Conservation (phyloP, 1,284 basidiomycete species). For the Ganoderma lucidum region DNA sequence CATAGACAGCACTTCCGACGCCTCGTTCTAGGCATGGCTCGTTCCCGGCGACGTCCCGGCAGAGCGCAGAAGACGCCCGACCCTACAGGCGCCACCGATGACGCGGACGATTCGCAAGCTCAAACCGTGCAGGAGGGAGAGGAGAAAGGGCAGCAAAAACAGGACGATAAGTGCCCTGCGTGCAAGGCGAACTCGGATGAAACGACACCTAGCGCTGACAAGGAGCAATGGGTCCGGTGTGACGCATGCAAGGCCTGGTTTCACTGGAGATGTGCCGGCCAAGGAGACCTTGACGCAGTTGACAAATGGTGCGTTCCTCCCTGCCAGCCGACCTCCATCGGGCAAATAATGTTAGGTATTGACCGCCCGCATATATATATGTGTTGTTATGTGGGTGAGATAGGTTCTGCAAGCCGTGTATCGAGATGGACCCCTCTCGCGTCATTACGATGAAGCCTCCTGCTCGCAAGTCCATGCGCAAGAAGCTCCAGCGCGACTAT, state of each 20-base stretch:
- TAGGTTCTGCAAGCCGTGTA: constrained; percentile 79
- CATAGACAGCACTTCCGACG: background rate
- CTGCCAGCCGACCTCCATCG: background rate
- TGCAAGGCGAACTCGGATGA: constrained; percentile 28
- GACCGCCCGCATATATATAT: background rate
- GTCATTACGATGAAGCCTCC: constrained; percentile 78
- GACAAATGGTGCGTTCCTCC: constrained; percentile 60
- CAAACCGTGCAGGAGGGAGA: constrained; percentile 18
- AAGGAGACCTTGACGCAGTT: constrained; percentile 66
- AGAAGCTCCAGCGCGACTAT: constrained; percentile 77
- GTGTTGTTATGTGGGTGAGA: background rate
- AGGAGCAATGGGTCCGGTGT: constrained; percentile 79
- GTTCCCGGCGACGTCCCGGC: constrained; percentile 36
- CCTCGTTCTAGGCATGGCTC: constrained; percentile 32
- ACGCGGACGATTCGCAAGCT: constrained; percentile 20
- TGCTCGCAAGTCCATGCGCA: constrained; percentile 79
- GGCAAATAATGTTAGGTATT: background rate
- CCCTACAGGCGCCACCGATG: constrained; percentile 31
- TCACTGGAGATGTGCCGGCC: constrained; percentile 83
- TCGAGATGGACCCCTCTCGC: constrained; percentile 63
- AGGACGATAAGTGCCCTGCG: constrained; percentile 38
- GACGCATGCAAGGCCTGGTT: constrained; percentile 83
- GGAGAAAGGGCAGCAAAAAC: constrained; percentile 23
- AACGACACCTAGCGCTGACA: constrained; percentile 44
- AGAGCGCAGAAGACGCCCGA: constrained; percentile 38